A percentile compares a stretch with the other conserved stretches of the same genome.
phyloP scores from a whole-genome alignment of 495 filamentous ascomycete species.

The Xylaria cubensis region DNA sequence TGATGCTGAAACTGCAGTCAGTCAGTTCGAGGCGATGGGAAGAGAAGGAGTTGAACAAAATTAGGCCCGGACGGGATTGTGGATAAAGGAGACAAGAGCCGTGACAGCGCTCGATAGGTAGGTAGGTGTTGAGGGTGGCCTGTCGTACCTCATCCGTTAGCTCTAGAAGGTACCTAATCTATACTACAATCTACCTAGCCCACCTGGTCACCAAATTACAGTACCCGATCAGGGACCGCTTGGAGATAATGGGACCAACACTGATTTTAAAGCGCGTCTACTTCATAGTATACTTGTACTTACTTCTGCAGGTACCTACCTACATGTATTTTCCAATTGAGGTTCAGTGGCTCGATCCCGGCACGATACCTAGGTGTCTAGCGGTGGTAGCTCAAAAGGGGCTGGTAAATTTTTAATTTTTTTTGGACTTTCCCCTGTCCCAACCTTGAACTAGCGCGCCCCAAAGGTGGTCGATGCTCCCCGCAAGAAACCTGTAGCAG shows the following conservation, averaged over 20 bases:
- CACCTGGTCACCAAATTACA: slow-evolving; percentile 3
- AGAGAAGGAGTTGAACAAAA: slow-evolving; percentile 31
- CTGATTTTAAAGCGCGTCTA: slow-evolving; percentile 12
- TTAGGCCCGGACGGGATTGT: slow-evolving; percentile 29
- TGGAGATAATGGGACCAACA: slow-evolving; percentile 10
- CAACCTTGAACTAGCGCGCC: neutral
- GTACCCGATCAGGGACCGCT: slow-evolving; percentile 11
- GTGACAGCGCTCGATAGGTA: slow-evolving; percentile 15
- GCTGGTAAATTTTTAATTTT: slow-evolving; percentile 19
- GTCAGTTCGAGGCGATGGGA: slow-evolving; percentile 22
- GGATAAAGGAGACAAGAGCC: slow-evolving; percentile 29
- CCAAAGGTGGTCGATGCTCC: slow-evolving; percentile 5
- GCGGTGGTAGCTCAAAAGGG: neutral
- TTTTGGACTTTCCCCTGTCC: neutral
- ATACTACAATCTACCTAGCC: slow-evolving; percentile 15
- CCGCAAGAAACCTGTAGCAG: neutral
- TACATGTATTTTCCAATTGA: slow-evolving; percentile 10
- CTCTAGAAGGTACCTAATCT: slow-evolving; percentile 15
- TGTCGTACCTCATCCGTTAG: slow-evolving; percentile 6
- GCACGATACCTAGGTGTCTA: neutral
- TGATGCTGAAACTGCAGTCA: slow-evolving; percentile 22
- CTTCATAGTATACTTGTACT: too few species aligned
- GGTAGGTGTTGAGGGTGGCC: slow-evolving; percentile 17
- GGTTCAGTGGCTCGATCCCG: slow-evolving; percentile 14
- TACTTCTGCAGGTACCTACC: too few species aligned